Evolutionary conservation across 225 moss, liverwort and hornwort species (phyloP).

Genomic region (Physcomitrium patens): DNA sequence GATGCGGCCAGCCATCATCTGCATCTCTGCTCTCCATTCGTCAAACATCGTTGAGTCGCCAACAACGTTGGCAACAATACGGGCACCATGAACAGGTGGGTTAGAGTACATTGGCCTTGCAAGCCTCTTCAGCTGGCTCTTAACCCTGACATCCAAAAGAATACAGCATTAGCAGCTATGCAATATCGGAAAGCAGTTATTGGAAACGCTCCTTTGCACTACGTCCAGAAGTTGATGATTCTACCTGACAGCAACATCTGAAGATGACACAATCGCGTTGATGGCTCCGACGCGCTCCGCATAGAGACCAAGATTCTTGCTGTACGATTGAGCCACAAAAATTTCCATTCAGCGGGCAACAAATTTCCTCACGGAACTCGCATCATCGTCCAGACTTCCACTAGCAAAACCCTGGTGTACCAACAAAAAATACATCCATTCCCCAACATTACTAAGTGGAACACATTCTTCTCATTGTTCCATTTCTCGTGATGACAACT

Average conservation of each 20-base stretch:
- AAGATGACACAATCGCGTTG: constrained; percentile 69
- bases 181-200: too few species aligned
- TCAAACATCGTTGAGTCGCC: constrained; percentile 87
- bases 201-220: neutral
- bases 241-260: constrained; percentile 79
- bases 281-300: constrained; percentile 97
- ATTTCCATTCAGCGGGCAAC: constrained; percentile 82
- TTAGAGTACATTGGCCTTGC: constrained; percentile 98
- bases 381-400: constrained; percentile 92
- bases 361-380: constrained; percentile 84
- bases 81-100: constrained; percentile 94
- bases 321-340: constrained; percentile 92
- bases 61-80: constrained; percentile 90
- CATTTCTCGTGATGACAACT: neutral
- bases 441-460: neutral
- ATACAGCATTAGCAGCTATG: constrained; percentile 13
- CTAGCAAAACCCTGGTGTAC: constrained; percentile 90
- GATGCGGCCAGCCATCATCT: constrained; percentile 94
- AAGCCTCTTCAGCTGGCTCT: constrained; percentile 95
- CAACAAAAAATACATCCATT: constrained; percentile 6
- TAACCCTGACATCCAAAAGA: constrained; percentile 59
- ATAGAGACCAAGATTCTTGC: constrained; percentile 96
- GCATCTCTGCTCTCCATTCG: constrained; percentile 98
- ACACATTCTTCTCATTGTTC: neutral
- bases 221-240: neutral